phyloP scores from a whole-genome alignment of 257 asterid species.

The Vinca minor region DNA sequence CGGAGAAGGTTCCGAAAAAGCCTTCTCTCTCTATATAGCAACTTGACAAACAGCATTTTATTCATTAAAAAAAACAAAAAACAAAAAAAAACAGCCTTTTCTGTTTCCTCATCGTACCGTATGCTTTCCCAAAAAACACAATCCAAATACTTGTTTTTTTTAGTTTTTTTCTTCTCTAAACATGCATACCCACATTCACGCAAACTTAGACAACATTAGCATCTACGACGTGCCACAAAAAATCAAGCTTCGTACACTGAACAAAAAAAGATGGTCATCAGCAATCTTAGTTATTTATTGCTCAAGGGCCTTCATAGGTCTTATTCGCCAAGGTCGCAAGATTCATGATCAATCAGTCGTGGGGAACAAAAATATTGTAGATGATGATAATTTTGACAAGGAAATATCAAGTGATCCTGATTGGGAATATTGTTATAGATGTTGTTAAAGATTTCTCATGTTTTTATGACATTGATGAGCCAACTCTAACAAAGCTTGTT shows the following conservation, averaged over 20 bases:
- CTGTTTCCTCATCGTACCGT: too few relatives aligned
- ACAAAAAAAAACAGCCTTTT: too few relatives aligned
- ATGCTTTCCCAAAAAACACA: too few relatives aligned
- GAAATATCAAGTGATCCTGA: slow-evolving; percentile 11
- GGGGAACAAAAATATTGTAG: too few relatives aligned
- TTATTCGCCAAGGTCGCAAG: neutral
- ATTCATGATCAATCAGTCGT: neutral
- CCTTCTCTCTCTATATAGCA: too few relatives aligned
- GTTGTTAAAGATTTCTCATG: slow-evolving; percentile 2
- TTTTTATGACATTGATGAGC: slow-evolving; percentile 10
- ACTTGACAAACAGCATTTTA: too few relatives aligned
- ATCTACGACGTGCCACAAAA: neutral
- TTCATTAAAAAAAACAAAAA: too few relatives aligned
- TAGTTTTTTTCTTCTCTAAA: too few relatives aligned
- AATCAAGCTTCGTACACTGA: neutral
- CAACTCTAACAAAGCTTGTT: slow-evolving; percentile 26
- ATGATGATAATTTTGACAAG: neutral
- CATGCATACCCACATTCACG: too few relatives aligned
- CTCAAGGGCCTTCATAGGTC: slow-evolving; percentile 20
- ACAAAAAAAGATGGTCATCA: slow-evolving; percentile 22
- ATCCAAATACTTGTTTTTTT: too few relatives aligned
- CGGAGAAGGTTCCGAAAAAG: too few relatives aligned
- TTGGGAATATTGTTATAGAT: slow-evolving; percentile 2
- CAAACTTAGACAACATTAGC: slow-evolving; percentile 4
- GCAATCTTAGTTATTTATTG: slow-evolving; percentile 24